These are phyloP conservation scores for Beauveria sp. DNA, from an alignment of 2,329 filamentous ascomycete species.

Conservation along the genomic window DNA sequence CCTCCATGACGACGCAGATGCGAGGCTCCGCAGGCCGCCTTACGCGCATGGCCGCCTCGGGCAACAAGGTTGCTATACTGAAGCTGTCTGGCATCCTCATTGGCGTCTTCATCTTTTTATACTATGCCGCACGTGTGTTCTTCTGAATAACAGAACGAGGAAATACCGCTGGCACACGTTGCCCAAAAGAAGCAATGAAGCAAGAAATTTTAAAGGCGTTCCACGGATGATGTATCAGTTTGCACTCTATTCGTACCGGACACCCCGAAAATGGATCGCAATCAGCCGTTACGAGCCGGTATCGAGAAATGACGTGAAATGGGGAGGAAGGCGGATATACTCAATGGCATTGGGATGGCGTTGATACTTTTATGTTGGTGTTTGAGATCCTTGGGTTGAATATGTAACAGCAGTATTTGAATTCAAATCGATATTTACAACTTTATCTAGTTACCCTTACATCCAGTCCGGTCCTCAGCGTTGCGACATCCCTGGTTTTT, in stretches of 20 bases:
- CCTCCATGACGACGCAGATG: constrained; percentile 72
- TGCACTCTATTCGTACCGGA: neutral
- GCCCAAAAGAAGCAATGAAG: too few species aligned
- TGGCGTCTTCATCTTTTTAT: constrained; percentile 64
- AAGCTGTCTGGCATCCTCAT: constrained; percentile 83
- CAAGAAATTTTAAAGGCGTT: too few species aligned
- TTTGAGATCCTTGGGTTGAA: neutral
- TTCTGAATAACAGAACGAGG: constrained; percentile 33
- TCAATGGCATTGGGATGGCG: constrained; percentile 5
- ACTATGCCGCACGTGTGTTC: constrained; percentile 60
- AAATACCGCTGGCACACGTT: neutral
- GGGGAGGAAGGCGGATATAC: neutral
- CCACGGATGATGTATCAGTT: neutral
- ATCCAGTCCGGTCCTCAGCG: neutral
- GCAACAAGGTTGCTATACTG: constrained; percentile 84
- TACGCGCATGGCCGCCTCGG: constrained; percentile 81
- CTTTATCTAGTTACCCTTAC: neutral
- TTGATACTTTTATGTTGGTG: neutral
- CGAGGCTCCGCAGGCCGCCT: constrained; percentile 78
- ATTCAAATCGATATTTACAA: neutral
- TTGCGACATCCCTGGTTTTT: neutral
- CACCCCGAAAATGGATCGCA: too few species aligned
- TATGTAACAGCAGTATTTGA: neutral
- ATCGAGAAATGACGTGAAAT: neutral
- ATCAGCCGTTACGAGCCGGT: neutral